Evolutionary conservation across 345 rosid species (phyloP).

Genomic region (Salix exigua): DNA sequence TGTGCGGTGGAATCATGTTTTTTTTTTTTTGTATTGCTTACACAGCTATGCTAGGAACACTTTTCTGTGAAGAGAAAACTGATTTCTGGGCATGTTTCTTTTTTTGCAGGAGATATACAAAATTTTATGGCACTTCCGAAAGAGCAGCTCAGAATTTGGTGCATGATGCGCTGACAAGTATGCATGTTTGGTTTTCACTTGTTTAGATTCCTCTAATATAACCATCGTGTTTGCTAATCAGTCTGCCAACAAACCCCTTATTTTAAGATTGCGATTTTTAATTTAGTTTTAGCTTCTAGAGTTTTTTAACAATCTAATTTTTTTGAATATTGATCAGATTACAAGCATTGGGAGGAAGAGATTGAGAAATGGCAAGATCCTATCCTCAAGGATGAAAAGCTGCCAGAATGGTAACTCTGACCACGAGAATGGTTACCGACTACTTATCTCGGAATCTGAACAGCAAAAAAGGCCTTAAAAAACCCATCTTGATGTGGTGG

Average conservation of each 20-base stretch:
- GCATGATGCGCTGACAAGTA: slow-evolving; percentile 90
- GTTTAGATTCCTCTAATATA: not conserved
- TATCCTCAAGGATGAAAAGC: slow-evolving; percentile 65
- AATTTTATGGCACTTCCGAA: slow-evolving; percentile 88
- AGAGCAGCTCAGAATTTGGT: slow-evolving; percentile 76
- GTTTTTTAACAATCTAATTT: slow-evolving; percentile 1
- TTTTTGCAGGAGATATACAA: slow-evolving; percentile 80
- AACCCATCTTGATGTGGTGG: not conserved
- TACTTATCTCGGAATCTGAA: not conserved
- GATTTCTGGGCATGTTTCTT: not conserved
- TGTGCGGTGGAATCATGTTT: too few species aligned
- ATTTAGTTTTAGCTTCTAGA: slow-evolving; percentile 5
- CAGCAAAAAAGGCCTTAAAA: not conserved
- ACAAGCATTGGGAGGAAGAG: slow-evolving; percentile 91
- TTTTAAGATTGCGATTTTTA: not conserved
- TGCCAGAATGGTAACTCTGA: slow-evolving; percentile 82
- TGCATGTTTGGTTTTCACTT: slow-evolving; percentile 23
- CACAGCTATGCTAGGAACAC: too few species aligned
- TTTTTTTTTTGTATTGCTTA: too few species aligned
- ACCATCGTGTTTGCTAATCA: not conserved
- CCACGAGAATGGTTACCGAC: not conserved
- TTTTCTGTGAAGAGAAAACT: too few species aligned
- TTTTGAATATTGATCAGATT: slow-evolving; percentile 46
- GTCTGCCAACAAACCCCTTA: not conserved
- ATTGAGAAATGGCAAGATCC: slow-evolving; percentile 94